Percentiles rank a stretch among this genome's conserved stretches.
These are phyloP conservation scores for Lathyrus tuberosus DNA, from an alignment of 306 rosid species.

Conservation along the genomic window DNA sequence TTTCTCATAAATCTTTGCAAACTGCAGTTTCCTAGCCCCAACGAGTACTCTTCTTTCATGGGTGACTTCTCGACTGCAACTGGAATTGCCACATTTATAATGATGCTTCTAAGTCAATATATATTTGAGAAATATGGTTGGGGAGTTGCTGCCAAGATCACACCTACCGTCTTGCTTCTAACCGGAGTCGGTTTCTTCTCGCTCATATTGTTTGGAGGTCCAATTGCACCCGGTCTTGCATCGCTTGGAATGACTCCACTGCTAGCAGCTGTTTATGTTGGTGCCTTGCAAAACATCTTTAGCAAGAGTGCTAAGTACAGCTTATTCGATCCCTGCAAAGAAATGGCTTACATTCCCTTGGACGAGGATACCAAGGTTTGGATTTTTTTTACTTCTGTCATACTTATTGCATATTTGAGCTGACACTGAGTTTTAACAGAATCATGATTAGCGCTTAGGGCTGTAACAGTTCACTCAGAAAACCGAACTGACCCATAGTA, in stretches of 20 bases:
- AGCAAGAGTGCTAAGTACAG: conserved; percentile 99
- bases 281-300: conserved; percentile 97
- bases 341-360: conserved; percentile 98
- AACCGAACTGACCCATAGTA: no score
- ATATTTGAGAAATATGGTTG: conserved; percentile 89
- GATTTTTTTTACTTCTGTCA: conserved; percentile 16
- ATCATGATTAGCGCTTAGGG: background rate
- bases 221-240: conserved; percentile 71
- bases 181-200: conserved; percentile 95
- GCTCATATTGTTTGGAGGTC: conserved; percentile 74
- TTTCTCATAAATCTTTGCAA: background rate
- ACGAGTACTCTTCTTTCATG: conserved; percentile 91
- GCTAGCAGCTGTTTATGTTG: conserved; percentile 97
- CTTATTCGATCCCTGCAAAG: conserved; percentile 97
- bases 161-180: conserved; percentile 85
- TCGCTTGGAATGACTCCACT: conserved; percentile 87
- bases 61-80: conserved; percentile 97
- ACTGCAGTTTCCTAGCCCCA: conserved; percentile 94
- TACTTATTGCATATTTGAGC: background rate
- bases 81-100: conserved; percentile 86
- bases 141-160: conserved; percentile 96
- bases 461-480: no score
- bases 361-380: conserved; percentile 97
- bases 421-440: background rate
- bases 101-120: conserved; percentile 91